These are phyloP conservation scores for Saccharum officinarum DNA, from an alignment of 176 grass and related monocot genomes.

Conservation along the genomic window DNA sequence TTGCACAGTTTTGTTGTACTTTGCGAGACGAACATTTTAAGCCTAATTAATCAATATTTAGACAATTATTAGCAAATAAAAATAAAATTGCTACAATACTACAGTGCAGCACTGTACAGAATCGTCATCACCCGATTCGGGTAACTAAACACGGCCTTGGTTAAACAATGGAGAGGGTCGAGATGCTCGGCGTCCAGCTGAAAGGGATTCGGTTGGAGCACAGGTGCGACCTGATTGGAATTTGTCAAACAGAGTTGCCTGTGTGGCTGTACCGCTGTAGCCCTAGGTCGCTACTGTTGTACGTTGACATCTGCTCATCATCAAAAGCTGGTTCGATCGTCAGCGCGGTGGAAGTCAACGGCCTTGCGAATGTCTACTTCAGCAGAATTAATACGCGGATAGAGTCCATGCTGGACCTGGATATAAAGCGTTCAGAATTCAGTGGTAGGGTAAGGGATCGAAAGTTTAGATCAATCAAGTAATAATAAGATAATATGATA, in stretches of 20 bases:
- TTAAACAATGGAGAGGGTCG: neutral
- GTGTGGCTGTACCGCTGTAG: neutral
- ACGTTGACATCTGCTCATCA: slow-evolving; percentile 19
- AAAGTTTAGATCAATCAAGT: no score
- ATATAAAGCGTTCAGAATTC: neutral
- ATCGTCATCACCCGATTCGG: no score
- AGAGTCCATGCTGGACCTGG: neutral
- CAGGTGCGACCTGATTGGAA: neutral
- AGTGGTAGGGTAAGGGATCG: neutral
- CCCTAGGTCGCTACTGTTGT: neutral
- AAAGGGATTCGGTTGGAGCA: neutral
- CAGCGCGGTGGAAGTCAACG: slow-evolving; percentile 1
- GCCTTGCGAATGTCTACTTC: neutral
- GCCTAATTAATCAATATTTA: no score
- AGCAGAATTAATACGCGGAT: neutral
- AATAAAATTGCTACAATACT: no score
- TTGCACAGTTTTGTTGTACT: no score
- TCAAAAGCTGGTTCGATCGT: neutral
- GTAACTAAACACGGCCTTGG: no score
- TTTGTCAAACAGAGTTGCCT: slow-evolving; percentile 21
- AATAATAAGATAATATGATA: no score
- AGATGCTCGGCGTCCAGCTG: neutral
- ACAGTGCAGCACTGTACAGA: no score
- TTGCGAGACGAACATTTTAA: no score
- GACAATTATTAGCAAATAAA: no score